A percentile compares a stretch with the other conserved stretches of the same genome.
Evolutionary conservation across 495 filamentous ascomycete genomes (phyloP).

Genomic region (Trichoderma reesei): DNA sequence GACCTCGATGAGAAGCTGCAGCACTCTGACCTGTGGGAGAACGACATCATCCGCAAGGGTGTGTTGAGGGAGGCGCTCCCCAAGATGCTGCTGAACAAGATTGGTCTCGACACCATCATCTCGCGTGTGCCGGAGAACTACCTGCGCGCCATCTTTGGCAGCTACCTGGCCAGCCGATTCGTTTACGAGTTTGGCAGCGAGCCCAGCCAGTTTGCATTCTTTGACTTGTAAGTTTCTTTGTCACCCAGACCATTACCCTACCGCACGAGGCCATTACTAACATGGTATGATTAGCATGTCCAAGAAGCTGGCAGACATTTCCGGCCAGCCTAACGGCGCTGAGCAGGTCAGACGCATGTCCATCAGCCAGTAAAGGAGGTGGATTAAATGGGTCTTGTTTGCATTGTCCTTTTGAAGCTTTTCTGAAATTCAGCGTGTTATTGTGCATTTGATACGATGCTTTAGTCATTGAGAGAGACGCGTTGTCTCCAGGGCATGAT

Average conservation of each 20-base stretch:
- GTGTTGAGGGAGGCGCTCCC: constrained; percentile 84
- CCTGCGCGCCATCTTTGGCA: constrained; percentile 89
- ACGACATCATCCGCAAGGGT: constrained; percentile 61
- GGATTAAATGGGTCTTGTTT: neutral
- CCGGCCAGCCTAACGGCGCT: neutral
- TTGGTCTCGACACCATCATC: constrained; percentile 82
- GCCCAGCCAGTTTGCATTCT: constrained; percentile 96
- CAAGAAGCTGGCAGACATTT: constrained; percentile 33
- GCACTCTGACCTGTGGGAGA: constrained; percentile 82
- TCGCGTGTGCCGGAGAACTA: constrained; percentile 84
- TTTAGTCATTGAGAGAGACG: neutral
- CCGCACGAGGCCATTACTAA: constrained; percentile 17
- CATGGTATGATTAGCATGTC: constrained; percentile 31
- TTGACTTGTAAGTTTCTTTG: constrained; percentile 74
- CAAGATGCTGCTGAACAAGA: constrained; percentile 71
- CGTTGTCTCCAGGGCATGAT: neutral
- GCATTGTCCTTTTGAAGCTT: neutral
- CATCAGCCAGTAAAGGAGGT: constrained; percentile 6
- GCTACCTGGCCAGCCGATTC: constrained; percentile 87
- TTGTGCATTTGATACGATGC: neutral
- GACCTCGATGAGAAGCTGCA: constrained; percentile 92
- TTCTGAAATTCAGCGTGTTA: neutral
- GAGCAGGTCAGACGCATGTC: constrained; percentile 9
- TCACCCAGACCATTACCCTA: neutral
- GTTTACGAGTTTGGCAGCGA: constrained; percentile 89